phyloP scores from a whole-genome alignment of 2,329 filamentous ascomycete species.

The Colletotrichum spaethianum region DNA sequence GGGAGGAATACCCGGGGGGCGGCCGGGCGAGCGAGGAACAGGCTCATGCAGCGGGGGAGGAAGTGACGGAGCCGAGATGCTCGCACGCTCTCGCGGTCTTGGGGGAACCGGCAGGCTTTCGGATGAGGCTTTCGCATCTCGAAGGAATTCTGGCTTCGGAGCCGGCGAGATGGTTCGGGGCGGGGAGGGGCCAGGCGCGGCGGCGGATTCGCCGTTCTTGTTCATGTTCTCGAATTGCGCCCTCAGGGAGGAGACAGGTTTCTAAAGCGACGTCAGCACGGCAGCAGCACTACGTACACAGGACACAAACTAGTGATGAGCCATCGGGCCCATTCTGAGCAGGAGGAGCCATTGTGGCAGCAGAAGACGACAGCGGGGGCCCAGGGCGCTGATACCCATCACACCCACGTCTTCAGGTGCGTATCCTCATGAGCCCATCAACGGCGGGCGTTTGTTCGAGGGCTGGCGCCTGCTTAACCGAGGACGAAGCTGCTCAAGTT shows the following conservation, averaged over 20 bases:
- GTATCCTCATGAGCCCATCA: constrained; percentile 44
- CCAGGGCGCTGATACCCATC: constrained; percentile 52
- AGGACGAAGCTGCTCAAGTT: not conserved
- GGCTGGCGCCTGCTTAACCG: constrained; percentile 15
- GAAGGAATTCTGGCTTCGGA: constrained; percentile 59
- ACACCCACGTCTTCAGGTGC: constrained; percentile 49
- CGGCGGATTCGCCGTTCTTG: constrained; percentile 58
- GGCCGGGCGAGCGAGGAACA: constrained; percentile 47
- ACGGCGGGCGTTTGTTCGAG: constrained; percentile 18
- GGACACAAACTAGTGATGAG: constrained; percentile 77
- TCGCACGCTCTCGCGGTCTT: constrained; percentile 43
- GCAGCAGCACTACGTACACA: not conserved
- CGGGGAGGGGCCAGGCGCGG: constrained; percentile 45
- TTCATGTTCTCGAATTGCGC: constrained; percentile 87
- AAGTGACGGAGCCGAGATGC: constrained; percentile 42
- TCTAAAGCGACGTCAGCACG: constrained; percentile 62
- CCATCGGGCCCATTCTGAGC: constrained; percentile 77
- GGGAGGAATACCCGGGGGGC: constrained; percentile 59
- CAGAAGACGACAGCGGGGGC: constrained; percentile 46
- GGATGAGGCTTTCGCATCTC: constrained; percentile 57
- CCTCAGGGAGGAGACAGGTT: constrained; percentile 84
- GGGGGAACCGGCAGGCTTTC: constrained; percentile 51
- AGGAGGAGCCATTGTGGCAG: constrained; percentile 54
- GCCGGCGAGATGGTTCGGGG: constrained; percentile 53
- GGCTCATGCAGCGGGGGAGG: constrained; percentile 41